Evolutionary conservation across 2,329 filamentous ascomycete species (phyloP).

Genomic region (Penicillium sp.): DNA sequence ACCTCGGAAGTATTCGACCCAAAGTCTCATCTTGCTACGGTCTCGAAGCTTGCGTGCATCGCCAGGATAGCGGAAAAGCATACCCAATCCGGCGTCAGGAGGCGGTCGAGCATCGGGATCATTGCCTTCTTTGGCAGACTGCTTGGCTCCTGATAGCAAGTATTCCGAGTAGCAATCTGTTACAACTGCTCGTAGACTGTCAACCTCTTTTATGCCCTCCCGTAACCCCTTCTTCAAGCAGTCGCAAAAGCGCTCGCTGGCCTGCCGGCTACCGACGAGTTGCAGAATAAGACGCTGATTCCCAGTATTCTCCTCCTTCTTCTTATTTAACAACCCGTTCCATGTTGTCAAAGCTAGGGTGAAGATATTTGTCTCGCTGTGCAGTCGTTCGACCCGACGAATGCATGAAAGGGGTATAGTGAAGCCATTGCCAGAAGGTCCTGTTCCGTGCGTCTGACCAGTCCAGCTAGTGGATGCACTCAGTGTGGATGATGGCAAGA

Average conservation of each 20-base stretch:
- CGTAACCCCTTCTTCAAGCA: constrained; percentile 87
- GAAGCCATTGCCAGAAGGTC: constrained; percentile 93
- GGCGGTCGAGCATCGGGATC: constrained; percentile 52
- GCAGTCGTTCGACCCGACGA: constrained; percentile 84
- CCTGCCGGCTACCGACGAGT: constrained; percentile 81
- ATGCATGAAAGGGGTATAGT: constrained; percentile 91
- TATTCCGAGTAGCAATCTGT: constrained; percentile 91
- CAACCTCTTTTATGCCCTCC: constrained; percentile 83
- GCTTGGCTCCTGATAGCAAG: constrained; percentile 54
- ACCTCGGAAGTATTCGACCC: constrained; percentile 87
- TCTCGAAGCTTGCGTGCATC: constrained; percentile 93
- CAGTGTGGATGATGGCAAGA: constrained; percentile 75
- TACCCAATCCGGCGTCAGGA: constrained; percentile 91
- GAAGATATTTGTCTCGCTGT: constrained; percentile 90
- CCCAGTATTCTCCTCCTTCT: constrained; percentile 57
- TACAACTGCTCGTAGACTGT: constrained; percentile 77
- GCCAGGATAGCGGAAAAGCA: constrained; percentile 91
- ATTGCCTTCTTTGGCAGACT: constrained; percentile 54
- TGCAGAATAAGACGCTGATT: constrained; percentile 91
- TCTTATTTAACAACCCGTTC: constrained; percentile 68
- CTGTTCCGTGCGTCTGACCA: constrained; percentile 88
- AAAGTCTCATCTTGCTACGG: constrained; percentile 93
- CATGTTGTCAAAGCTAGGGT: constrained; percentile 92
- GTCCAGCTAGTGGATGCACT: constrained; percentile 82
- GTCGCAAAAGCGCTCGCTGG: constrained; percentile 95